These are phyloP conservation scores for Alternaria panax DNA, from an alignment of 2,329 filamentous ascomycete species.

Conservation along the genomic window DNA sequence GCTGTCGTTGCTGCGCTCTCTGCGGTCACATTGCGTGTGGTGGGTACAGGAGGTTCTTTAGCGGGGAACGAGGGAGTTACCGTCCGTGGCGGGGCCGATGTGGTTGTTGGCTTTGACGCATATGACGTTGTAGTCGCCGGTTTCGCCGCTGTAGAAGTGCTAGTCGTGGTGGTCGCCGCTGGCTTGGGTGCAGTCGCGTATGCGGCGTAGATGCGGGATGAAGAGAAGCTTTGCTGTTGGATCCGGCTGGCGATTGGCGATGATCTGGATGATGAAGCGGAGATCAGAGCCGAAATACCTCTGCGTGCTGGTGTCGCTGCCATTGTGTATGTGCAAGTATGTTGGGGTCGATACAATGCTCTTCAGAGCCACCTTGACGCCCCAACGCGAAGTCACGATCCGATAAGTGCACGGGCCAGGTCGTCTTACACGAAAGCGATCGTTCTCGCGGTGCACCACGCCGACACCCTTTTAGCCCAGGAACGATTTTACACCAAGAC, in stretches of 20 bases:
- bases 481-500: background rate
- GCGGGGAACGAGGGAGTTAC: conserved; percentile 36
- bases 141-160: conserved; percentile 21
- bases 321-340: conserved; percentile 20
- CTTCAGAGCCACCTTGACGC: background rate
- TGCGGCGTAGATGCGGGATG: conserved; percentile 31
- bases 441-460: background rate
- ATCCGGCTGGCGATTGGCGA: conserved; percentile 24
- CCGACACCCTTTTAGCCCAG: background rate
- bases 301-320: conserved; percentile 29
- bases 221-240: conserved; percentile 31
- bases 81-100: conserved; percentile 36
- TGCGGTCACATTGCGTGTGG: conserved; percentile 38
- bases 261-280: conserved; percentile 24
- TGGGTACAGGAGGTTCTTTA: conserved; percentile 46
- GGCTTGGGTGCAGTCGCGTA: conserved; percentile 32
- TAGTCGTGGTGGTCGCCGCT: conserved; percentile 21
- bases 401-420: conserved; percentile 12
- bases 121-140: conserved; percentile 19
- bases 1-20: conserved; percentile 35
- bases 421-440: background rate
- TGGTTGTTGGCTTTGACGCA: conserved; percentile 19
- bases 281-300: conserved; percentile 29
- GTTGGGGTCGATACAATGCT: background rate
- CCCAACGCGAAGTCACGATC: conserved; percentile 26